Conservation (phyloP, 345 rosid genomes). For the Citrus inodora region DNA sequence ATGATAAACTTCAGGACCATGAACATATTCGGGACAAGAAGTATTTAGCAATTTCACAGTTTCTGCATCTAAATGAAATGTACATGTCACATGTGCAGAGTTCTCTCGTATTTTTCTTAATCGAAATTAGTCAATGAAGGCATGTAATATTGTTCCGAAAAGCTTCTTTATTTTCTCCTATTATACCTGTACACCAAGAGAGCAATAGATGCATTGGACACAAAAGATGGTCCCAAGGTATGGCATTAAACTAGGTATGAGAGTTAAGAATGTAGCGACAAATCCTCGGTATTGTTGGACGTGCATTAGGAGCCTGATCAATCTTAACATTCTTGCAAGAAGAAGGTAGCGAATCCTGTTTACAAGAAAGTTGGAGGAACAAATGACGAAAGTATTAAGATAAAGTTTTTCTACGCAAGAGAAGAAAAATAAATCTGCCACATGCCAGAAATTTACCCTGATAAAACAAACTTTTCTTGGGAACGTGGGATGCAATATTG, state of each 20-base stretch:
- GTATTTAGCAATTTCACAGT: background rate
- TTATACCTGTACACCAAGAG: slow-evolving; percentile 88
- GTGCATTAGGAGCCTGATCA: slow-evolving; percentile 84
- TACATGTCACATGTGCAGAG: background rate
- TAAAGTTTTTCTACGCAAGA: background rate
- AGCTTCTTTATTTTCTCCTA: background rate
- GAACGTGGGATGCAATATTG: background rate
- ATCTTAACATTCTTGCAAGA: slow-evolving; percentile 86
- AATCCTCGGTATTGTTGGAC: slow-evolving; percentile 78
- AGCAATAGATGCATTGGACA: slow-evolving; percentile 83
- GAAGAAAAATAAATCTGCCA: background rate
- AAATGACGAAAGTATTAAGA: slow-evolving; percentile 7
- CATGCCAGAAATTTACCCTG: background rate
- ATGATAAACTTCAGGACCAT: background rate
- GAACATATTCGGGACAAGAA: background rate
- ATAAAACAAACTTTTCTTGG: background rate
- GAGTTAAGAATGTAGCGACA: slow-evolving; percentile 83
- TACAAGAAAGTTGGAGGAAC: slow-evolving; percentile 13
- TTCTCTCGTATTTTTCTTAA: background rate
- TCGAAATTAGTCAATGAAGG: slow-evolving; percentile 4
- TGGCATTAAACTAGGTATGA: slow-evolving; percentile 95
- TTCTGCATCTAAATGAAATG: background rate
- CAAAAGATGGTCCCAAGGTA: slow-evolving; percentile 88
- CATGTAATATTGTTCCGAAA: background rate
- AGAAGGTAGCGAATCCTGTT: slow-evolving; percentile 98